phyloP scores from a whole-genome alignment of 2,329 filamentous ascomycete genomes.

The Neofusicoccum sp. region DNA sequence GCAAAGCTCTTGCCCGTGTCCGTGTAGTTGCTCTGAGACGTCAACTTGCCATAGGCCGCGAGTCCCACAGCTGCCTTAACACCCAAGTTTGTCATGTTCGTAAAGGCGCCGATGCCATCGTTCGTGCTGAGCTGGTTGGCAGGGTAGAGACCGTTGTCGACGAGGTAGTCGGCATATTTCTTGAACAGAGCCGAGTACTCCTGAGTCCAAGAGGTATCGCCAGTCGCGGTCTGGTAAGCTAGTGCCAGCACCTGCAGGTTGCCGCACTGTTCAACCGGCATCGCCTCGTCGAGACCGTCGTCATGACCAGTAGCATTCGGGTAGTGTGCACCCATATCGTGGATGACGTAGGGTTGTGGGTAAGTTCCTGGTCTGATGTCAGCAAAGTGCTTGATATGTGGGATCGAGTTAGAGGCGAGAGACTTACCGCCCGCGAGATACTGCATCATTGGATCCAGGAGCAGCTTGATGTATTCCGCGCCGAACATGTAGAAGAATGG shows the following conservation, averaged over 20 bases:
- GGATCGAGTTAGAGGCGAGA: too few species aligned
- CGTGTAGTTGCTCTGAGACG: conserved; percentile 41
- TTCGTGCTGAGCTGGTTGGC: conserved; percentile 46
- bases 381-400: background rate
- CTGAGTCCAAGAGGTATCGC: conserved; percentile 40
- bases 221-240: conserved; percentile 43
- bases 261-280: conserved; percentile 47
- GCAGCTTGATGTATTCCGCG: conserved; percentile 46
- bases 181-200: conserved; percentile 40
- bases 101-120: conserved; percentile 44
- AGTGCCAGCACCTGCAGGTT: conserved; percentile 44
- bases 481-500: conserved; percentile 48
- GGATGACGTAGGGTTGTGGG: conserved; percentile 40
- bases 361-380: background rate
- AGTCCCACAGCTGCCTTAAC: conserved; percentile 52
- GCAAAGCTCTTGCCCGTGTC: conserved; percentile 37
- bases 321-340: conserved; percentile 46
- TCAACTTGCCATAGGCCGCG: conserved; percentile 47
- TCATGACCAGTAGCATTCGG: conserved; percentile 46
- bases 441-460: conserved; percentile 48
- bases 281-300: conserved; percentile 41
- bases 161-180: conserved; percentile 47
- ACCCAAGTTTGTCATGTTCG: conserved; percentile 51
- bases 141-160: conserved; percentile 43
- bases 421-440: conserved; percentile 45